A percentile compares a stretch with the other conserved stretches of the same genome.
Conservation (phyloP, 768 basidiomycete genomes). For the Rossbeevera mucosa region DNA sequence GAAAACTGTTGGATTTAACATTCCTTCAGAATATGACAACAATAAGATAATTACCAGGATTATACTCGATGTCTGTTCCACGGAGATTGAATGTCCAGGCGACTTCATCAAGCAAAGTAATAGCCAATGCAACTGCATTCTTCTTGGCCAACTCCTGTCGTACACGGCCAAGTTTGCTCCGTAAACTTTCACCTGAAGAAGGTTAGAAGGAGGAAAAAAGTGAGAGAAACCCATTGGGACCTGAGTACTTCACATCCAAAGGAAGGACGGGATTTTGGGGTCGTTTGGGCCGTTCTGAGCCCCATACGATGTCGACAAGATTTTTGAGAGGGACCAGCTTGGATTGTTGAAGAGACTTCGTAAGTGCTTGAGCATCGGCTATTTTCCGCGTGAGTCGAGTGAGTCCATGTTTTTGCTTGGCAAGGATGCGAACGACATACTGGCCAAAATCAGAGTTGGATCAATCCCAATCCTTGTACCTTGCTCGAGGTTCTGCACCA, state of each 20-base stretch:
- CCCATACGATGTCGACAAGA: conserved; percentile 79
- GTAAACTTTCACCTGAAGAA: conserved; percentile 50
- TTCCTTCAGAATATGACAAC: not conserved
- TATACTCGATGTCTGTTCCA: conserved; percentile 88
- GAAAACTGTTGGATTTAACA: conserved; percentile 54
- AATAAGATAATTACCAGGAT: conserved; percentile 46
- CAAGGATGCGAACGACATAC: conserved; percentile 34
- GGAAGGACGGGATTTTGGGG: conserved; percentile 65
- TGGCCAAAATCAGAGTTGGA: conserved; percentile 64
- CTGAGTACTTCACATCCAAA: conserved; percentile 72
- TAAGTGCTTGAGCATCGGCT: conserved; percentile 66
- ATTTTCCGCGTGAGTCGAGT: conserved; percentile 1
- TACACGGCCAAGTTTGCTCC: conserved; percentile 63
- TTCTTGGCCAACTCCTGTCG: conserved; percentile 63
- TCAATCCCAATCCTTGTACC: conserved; percentile 77
- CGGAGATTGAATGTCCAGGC: conserved; percentile 94
- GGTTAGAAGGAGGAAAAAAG: not conserved
- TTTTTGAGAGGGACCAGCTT: conserved; percentile 69
- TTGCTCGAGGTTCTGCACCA: conserved; percentile 51
- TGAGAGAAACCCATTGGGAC: conserved; percentile 28
- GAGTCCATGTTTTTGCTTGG: conserved; percentile 1
- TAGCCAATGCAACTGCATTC: conserved; percentile 56
- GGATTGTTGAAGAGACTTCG: conserved; percentile 56
- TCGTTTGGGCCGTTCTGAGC: conserved; percentile 55
- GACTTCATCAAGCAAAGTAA: conserved; percentile 90